These are phyloP conservation scores for Phialocephala subalpina DNA, from an alignment of 2,329 filamentous ascomycete species.

Conservation along the genomic window DNA sequence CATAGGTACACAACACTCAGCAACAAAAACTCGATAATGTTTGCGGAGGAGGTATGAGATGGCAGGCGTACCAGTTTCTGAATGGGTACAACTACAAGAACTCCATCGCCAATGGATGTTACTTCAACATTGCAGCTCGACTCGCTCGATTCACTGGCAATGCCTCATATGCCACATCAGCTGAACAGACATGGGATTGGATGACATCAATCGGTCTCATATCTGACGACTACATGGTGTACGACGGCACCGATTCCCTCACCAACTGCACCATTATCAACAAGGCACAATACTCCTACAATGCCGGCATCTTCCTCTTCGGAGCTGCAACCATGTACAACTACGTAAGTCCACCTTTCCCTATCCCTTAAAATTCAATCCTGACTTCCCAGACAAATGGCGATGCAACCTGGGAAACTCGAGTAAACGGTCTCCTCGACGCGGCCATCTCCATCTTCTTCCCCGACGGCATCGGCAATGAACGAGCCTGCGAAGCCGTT, in stretches of 20 bases:
- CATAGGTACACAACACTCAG: constrained; percentile 74
- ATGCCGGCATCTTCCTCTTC: constrained; percentile 69
- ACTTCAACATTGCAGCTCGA: constrained; percentile 69
- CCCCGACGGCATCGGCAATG: constrained; percentile 55
- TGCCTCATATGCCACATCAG: constrained; percentile 77
- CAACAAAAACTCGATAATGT: constrained; percentile 73
- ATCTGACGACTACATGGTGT: constrained; percentile 56
- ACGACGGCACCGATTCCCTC: constrained; percentile 60
- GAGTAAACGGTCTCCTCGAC: constrained; percentile 42
- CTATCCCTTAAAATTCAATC: not conserved
- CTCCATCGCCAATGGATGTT: constrained; percentile 66
- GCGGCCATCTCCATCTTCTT: constrained; percentile 45
- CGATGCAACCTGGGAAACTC: constrained; percentile 44
- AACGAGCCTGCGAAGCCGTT: constrained; percentile 70
- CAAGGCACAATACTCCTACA: constrained; percentile 73
- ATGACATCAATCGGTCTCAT: constrained; percentile 64
- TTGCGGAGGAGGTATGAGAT: constrained; percentile 78
- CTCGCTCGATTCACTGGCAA: constrained; percentile 82
- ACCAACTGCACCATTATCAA: constrained; percentile 63
- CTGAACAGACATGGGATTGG: constrained; percentile 76
- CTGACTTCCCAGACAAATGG: constrained; percentile 50
- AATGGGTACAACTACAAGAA: constrained; percentile 83
- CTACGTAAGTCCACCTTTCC: constrained; percentile 48
- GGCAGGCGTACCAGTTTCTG: constrained; percentile 86
- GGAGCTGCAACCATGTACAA: constrained; percentile 58